Evolutionary conservation across 129 eudicot genomes (phyloP), one percentile per base, ranked within the genome.

Genomic region (Lonicera japonica): DNA sequence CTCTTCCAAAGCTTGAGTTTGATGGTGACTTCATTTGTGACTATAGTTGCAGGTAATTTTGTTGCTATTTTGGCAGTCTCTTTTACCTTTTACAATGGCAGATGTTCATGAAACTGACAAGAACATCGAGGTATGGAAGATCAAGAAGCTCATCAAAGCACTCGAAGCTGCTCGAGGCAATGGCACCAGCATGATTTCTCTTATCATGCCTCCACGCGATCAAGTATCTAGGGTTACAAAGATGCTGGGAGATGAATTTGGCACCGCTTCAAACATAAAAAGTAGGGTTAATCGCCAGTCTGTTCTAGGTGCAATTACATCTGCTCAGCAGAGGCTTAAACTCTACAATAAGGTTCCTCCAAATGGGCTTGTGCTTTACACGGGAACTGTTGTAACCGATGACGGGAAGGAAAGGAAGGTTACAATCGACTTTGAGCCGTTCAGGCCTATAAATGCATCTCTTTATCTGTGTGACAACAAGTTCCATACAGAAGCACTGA

Each of bases 111-210:
- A 71, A 20, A 67, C 67, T 23, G 77, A 77, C 38, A 67, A 66
- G 58, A 77, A 77, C 70, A 71, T 70, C 22, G 73, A 76, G 54
- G 70, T 70, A 39, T 76, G 76, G 76, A 76, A 70, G 65, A 76
- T 77, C 29, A 77, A 77, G 70, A 77, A 71, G 70, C 67, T 72
- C 19, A 77, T 67, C 39, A 77, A 77, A 53, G 82, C 61, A 18
- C 65, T 77, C 22, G 77, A 77, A 61, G 74, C 78, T 19, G 78
- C 82, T 34, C 54, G 74, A 47, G 82, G 82, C 16, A 77, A 77
- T 63, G 78, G 82, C 23, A 77, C 82, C 15, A 77, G 82, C 77
- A 77, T 77, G 82, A 66, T 77, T n/a, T 77, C 82, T 29, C 71
- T 77, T 16, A 72, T 77, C 15, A 77, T 77, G 29, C 77, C 77